Base-by-base conservation (phyloP, 768 basidiomycete genomes). In the Leccinum rimulosum region DNA sequence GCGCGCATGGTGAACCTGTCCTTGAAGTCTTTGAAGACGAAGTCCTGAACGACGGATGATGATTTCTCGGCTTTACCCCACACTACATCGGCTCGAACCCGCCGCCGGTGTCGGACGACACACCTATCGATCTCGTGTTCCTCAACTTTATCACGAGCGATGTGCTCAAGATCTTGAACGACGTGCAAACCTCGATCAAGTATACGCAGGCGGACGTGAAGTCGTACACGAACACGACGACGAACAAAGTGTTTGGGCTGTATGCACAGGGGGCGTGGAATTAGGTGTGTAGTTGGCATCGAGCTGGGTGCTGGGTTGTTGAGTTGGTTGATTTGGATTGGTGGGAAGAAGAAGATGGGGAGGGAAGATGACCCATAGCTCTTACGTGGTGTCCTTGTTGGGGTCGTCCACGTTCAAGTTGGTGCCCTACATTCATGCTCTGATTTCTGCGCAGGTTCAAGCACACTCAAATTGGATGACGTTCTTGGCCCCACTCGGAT, bases 101-200 rank as follows among this genome's bases (percentile, higher is more conserved):
- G 3, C 86, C 88, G 3, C 67, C 75, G 27, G 79, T 84, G 10
- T 58, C 82, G 0, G 76, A 76, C 56, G 75, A 79, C 55, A 77
- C 83, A 0, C 75, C 74, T 0, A 78, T 93, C 60, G 91, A 93
- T 64, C 79, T 93, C 22, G 85, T 93, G 35, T 93, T 92, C 69
- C 72, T 87, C 50, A 77, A 86, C 70, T 93, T 91, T 71, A 84
- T 91, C 67, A 74, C 80, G 65, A 55, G 65, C 6, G 74, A 82
- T 60, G 66, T 89, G 30, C 61, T 90, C 58, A 40, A 61, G 5
- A 80, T 83, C 31, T 67, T 92, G 54, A 93, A 93, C 64, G 35
- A 52, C 1, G 66, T 87, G 25, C 84, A 88, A 73, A 79, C 49
- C 5, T 67, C 61, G 28, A 82, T 75, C 70, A 77, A 67, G 3